Conservation (phyloP, 2,329 filamentous ascomycete genomes). For the Leptodontidium sp. region DNA sequence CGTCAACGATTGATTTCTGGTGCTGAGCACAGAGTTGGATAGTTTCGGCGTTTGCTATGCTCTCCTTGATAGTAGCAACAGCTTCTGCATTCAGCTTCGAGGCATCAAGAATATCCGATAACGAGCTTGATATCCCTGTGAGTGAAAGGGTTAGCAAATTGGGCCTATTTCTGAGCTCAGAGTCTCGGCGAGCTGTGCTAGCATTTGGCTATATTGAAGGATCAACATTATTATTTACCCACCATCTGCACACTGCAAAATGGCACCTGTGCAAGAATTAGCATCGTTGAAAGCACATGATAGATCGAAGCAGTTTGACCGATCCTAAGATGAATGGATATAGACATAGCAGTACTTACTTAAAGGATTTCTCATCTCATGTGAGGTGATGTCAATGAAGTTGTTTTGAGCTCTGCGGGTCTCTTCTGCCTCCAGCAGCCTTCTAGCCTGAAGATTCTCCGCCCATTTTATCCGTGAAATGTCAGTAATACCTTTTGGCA, state of each 20-base stretch:
- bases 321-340: neutral
- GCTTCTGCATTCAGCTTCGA: neutral
- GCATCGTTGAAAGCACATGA: neutral
- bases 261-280: conserved; percentile 57
- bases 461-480: conserved; percentile 65
- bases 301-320: neutral
- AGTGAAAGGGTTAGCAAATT: neutral
- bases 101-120: conserved; percentile 18
- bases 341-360: conserved; percentile 64
- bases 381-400: conserved; percentile 79
- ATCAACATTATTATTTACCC: neutral
- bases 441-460: conserved; percentile 41
- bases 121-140: conserved; percentile 35
- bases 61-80: conserved; percentile 60
- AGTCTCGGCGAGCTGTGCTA: neutral
- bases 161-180: neutral
- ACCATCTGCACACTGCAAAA: conserved; percentile 75
- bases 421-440: conserved; percentile 61
- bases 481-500: conserved; percentile 73
- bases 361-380: conserved; percentile 79
- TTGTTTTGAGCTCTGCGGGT: conserved; percentile 76
- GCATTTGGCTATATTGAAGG: neutral
- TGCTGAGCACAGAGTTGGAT: conserved; percentile 81
- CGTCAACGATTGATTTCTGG: conserved; percentile 79
- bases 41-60: conserved; percentile 79